Percentiles rank a stretch among this genome's conserved stretches.
phyloP scores from a whole-genome alignment of 169 alveolate species.

The Blepharisma undulans region DNA sequence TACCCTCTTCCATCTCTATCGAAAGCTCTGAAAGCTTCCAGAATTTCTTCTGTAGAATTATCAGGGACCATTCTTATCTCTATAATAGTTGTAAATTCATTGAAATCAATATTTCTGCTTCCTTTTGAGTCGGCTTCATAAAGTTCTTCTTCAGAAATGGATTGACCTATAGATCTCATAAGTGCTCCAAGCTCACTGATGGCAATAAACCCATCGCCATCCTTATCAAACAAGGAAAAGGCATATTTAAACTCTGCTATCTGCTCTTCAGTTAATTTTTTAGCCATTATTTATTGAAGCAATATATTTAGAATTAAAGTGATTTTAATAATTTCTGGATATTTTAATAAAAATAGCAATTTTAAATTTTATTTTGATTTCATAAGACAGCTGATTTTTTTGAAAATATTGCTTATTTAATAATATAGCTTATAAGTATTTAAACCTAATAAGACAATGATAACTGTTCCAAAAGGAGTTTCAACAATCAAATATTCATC shows the following conservation, averaged over 20 bases:
- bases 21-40: slow-evolving; percentile 97
- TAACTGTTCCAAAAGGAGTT: too few species aligned
- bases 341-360: too few species aligned
- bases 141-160: slow-evolving; percentile 87
- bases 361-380: too few species aligned
- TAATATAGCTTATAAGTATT: too few species aligned
- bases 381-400: too few species aligned
- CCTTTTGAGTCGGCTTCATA: slow-evolving; percentile 86
- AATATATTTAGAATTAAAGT: too few species aligned
- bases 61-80: slow-evolving; percentile 99
- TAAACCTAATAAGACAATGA: too few species aligned
- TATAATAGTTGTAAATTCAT: slow-evolving; percentile 98
- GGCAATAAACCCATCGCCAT: slow-evolving; percentile 87
- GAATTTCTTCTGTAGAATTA: slow-evolving; percentile 98
- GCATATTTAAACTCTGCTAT: slow-evolving; percentile 64
- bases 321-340: too few species aligned
- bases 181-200: slow-evolving; percentile 86
- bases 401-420: too few species aligned
- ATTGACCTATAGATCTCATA: slow-evolving; percentile 85
- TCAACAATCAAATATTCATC: too few species aligned
- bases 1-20: slow-evolving; percentile 98
- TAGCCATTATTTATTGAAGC: too few species aligned
- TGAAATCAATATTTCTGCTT: slow-evolving; percentile 96
- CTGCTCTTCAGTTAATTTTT: slow-evolving; percentile 39
- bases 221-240: slow-evolving; percentile 86